Evolutionary conservation across 352 stramenopile genomes (phyloP).

Genomic region (Elongisporangium anandrum): DNA sequence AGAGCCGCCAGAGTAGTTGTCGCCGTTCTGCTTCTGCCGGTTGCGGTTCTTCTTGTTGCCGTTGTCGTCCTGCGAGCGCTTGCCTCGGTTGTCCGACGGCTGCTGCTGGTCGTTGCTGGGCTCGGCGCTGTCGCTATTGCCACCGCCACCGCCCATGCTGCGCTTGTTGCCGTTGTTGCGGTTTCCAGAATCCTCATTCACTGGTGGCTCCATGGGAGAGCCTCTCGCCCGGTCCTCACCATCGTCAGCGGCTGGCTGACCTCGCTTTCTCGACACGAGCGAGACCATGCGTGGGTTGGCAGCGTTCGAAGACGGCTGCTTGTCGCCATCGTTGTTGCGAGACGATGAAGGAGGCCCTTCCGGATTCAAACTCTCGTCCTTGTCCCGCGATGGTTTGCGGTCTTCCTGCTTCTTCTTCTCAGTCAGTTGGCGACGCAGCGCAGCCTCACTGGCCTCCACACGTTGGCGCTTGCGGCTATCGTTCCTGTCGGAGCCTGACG

Average conservation of each 20-base stretch:
- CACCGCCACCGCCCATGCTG: constrained; percentile 24
- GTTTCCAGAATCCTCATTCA: neutral
- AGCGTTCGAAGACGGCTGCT: neutral
- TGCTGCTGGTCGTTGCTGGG: constrained; percentile 12
- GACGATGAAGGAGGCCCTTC: neutral
- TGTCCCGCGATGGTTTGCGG: constrained; percentile 3
- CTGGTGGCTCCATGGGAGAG: neutral
- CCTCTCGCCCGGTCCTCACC: constrained; percentile 19
- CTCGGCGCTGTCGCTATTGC: constrained; percentile 5
- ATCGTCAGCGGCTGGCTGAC: constrained; percentile 5
- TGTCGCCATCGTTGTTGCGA: neutral
- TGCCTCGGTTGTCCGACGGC: constrained; percentile 5
- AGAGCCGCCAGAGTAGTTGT: constrained; percentile 9
- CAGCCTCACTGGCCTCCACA: constrained; percentile 56
- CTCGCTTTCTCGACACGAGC: neutral
- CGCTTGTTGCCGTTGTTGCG: constrained; percentile 27
- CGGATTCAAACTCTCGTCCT: constrained; percentile 7
- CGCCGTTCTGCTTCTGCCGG: constrained; percentile 30
- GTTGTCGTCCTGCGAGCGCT: constrained; percentile 41
- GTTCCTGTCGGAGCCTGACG: neutral
- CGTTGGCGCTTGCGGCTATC: constrained; percentile 52
- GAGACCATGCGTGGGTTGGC: neutral
- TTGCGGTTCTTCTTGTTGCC: constrained; percentile 36
- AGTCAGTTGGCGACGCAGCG: constrained; percentile 62
- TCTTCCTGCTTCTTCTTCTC: constrained; percentile 60